Evolutionary conservation across 192 early-diverging fungal genomes (phyloP).

Genomic region (Gaertneriomyces semiglobifer): DNA sequence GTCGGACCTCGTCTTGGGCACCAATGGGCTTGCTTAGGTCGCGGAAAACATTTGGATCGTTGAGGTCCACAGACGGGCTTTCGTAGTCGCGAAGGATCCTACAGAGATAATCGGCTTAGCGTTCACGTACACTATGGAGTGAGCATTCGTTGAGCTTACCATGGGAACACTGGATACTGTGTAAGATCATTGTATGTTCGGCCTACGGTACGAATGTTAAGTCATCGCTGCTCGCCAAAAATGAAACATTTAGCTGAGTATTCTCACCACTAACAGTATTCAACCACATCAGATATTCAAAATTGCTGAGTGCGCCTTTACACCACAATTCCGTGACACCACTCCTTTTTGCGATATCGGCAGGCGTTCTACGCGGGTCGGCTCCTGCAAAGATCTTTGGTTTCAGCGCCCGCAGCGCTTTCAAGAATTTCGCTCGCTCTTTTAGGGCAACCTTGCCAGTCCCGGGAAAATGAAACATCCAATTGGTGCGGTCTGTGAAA

Average conservation of each 20-base stretch:
- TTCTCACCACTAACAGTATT: conserved; percentile 91
- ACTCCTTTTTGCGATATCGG: conserved; percentile 57
- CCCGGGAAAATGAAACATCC: conserved; percentile 67
- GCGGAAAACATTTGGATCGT: conserved; percentile 70
- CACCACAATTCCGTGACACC: conserved; percentile 81
- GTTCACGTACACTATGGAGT: conserved; percentile 25
- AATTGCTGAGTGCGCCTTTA: conserved; percentile 83
- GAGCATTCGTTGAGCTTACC: conserved; percentile 54
- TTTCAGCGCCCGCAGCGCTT: conserved; percentile 40
- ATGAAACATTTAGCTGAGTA: conserved; percentile 30
- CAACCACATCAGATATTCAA: conserved; percentile 92
- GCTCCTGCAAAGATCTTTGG: conserved; percentile 46
- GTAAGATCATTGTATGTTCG: conserved; percentile 72
- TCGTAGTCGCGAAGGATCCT: conserved; percentile 40
- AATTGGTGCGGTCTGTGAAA: conserved; percentile 70
- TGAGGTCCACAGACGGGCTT: conserved; percentile 65
- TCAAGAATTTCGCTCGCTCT: conserved; percentile 32
- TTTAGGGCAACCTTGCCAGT: conserved; percentile 51
- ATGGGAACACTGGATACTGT: conserved; percentile 97
- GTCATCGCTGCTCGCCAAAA: not conserved
- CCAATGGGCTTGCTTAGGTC: conserved; percentile 93
- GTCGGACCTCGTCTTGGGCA: conserved; percentile 66
- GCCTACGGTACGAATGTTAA: not conserved
- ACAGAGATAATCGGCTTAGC: not conserved
- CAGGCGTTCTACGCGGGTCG: conserved; percentile 26